phyloP scores from a whole-genome alignment of 441 rosid genomes.

The Iberis amara region DNA sequence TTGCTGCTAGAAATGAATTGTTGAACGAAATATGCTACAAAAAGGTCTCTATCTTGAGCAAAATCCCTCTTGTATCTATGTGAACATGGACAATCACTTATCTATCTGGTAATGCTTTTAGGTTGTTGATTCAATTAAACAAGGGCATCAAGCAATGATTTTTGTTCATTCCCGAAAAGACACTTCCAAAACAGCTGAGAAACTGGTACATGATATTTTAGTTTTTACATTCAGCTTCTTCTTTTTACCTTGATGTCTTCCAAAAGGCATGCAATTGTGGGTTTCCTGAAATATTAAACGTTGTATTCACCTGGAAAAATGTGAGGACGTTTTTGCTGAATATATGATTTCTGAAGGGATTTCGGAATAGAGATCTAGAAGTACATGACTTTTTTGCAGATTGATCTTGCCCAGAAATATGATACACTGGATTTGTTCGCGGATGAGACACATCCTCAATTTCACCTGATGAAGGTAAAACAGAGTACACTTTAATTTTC shows the following conservation, averaged over 20 bases:
- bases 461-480: slow-evolving; percentile 58
- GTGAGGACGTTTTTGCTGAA: slow-evolving; percentile 12
- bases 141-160: slow-evolving; percentile 96
- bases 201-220: slow-evolving; percentile 50
- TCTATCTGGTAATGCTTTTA: slow-evolving; percentile 30
- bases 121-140: slow-evolving; percentile 84
- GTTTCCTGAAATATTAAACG: slow-evolving; percentile 20
- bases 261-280: slow-evolving; percentile 15
- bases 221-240: slow-evolving; percentile 22
- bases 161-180: slow-evolving; percentile 98
- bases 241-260: slow-evolving; percentile 19
- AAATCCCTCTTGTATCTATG: slow-evolving; percentile 19
- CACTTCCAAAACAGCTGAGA: slow-evolving; percentile 92
- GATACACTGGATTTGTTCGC: slow-evolving; percentile 60
- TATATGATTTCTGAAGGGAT: slow-evolving; percentile 7
- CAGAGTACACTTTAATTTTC: slow-evolving; percentile 1
- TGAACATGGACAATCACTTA: slow-evolving; percentile 30
- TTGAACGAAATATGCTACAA: slow-evolving; percentile 89
- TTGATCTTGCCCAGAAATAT: slow-evolving; percentile 71
- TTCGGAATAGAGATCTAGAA: slow-evolving; percentile 15
- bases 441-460: slow-evolving; percentile 72
- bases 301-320: slow-evolving; percentile 15
- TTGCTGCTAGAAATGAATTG: slow-evolving; percentile 73
- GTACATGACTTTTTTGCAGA: slow-evolving; percentile 42
- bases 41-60: slow-evolving; percentile 50